Conservation (phyloP, 345 rosid species). For the Xanthoceras sorbifolium region DNA sequence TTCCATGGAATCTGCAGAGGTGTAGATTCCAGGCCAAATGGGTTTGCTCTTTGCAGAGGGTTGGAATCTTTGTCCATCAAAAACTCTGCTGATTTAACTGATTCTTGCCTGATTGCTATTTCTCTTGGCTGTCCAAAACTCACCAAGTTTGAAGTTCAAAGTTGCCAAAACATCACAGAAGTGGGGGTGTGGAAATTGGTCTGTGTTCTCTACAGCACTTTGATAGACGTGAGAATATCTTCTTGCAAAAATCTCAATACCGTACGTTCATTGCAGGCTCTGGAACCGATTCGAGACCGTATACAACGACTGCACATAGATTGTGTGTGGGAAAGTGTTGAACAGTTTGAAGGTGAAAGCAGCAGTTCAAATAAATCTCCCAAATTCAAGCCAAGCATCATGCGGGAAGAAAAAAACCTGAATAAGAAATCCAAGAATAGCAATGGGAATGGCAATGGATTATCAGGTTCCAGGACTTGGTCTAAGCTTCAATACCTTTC, state of each 20-base stretch:
- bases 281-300: slow-evolving; percentile 64
- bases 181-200: slow-evolving; percentile 66
- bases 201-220: slow-evolving; percentile 44
- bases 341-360: slow-evolving; percentile 28
- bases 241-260: slow-evolving; percentile 65
- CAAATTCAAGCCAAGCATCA: neutral
- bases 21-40: slow-evolving; percentile 59
- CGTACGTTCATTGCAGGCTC: slow-evolving; percentile 47
- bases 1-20: slow-evolving; percentile 72
- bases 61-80: slow-evolving; percentile 64
- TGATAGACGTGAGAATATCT: slow-evolving; percentile 72
- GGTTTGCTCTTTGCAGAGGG: slow-evolving; percentile 68
- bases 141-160: slow-evolving; percentile 71
- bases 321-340: slow-evolving; percentile 64
- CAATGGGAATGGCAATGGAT: slow-evolving; percentile 38
- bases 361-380: slow-evolving; percentile 6
- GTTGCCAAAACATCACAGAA: slow-evolving; percentile 73
- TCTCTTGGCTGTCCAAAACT: slow-evolving; percentile 70
- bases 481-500: slow-evolving; percentile 63
- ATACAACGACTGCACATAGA: slow-evolving; percentile 78
- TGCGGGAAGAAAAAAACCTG: slow-evolving; percentile 27
- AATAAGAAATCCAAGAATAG: slow-evolving; percentile 52
- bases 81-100: slow-evolving; percentile 65
- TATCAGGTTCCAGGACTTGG: slow-evolving; percentile 51
- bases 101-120: slow-evolving; percentile 75